These are phyloP conservation scores for Aspergillus ruber DNA, from an alignment of 2,329 filamentous ascomycete species.

Conservation along the genomic window DNA sequence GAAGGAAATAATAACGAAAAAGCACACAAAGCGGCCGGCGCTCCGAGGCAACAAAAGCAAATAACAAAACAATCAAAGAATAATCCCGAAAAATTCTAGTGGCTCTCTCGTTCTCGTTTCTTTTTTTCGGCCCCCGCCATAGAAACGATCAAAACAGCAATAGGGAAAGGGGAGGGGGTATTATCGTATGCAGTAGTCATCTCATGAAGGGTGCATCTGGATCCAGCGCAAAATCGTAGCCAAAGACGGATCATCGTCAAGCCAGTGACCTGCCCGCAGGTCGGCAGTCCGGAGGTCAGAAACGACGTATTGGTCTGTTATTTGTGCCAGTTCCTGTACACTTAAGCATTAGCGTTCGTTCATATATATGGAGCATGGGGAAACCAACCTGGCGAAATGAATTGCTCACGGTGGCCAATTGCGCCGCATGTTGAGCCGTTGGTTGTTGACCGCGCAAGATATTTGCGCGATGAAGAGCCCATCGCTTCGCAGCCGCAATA, in stretches of 20 bases:
- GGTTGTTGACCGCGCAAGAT: constrained; percentile 47
- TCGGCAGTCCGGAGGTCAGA: constrained; percentile 51
- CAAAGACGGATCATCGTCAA: constrained; percentile 54
- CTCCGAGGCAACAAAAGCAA: too few relatives aligned
- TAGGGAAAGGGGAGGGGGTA: too few relatives aligned
- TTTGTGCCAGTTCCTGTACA: constrained; percentile 48
- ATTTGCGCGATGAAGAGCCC: constrained; percentile 49
- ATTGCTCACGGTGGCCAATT: constrained; percentile 44
- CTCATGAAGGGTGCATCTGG: constrained; percentile 25
- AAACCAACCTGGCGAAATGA: constrained; percentile 45
- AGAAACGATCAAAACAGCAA: too few relatives aligned
- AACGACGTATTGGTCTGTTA: constrained; percentile 53
- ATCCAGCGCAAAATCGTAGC: constrained; percentile 45
- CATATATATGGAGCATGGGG: not conserved
- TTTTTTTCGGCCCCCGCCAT: too few relatives aligned
- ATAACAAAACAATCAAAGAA: too few relatives aligned
- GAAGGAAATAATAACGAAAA: too few relatives aligned
- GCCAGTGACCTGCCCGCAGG: constrained; percentile 53
- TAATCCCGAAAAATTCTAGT: too few relatives aligned
- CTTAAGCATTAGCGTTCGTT: not conserved
- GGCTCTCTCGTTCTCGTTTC: too few relatives aligned
- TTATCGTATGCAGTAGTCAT: not conserved
- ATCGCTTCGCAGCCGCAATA: constrained; percentile 52
- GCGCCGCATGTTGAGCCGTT: constrained; percentile 40
- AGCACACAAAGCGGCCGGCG: too few relatives aligned